Evolutionary conservation across 805 yeast species (phyloP), one percentile per base, ranked within the genome.

Genomic region (Ogataea chonburiensis): DNA sequence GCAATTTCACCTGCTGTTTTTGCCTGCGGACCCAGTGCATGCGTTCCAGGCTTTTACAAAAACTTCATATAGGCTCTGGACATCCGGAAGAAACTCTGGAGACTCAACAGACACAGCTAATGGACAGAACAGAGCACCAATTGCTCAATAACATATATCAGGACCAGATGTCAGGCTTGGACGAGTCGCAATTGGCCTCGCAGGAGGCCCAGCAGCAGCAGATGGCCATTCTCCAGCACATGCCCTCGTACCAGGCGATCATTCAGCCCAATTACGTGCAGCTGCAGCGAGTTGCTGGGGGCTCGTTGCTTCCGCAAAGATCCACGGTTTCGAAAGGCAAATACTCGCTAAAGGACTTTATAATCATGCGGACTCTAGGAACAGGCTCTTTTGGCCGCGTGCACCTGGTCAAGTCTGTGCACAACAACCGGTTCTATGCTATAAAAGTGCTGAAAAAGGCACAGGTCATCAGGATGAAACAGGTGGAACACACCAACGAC

Each of bases 371-470:
- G 34, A 76, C 81, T 3, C 58, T 76, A 38, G 81, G 81, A 14
- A 76, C 81, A 0, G 81, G 81, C 3, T 73, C 79, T 5, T 76
- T 76, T 56, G 81, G 81, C 14, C 49, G 81, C 33, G 81, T 76
- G 20, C 81, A 75, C 53, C 61, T 76, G 44, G 80, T 75, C 16
- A 57, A 79, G 40, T 71, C 77, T 6, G 73, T 75, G 17, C 81
- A 76, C 47, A 76, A 76, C 46, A 78, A 77, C 20, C 57, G 81
- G 24, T 76, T 70, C 54, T 76, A 76, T 49, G 81, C 81, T 31
- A 74, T 76, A 59, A 76, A 76, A 49, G 77, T 74, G 14, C 60
- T 76, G 53, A 74, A 74, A 49, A 76, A 76, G 53, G 73, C 70
- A 26, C 70, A 76, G 51, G 79, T 76, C 31, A 74, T 76, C 17